A percentile compares a stretch with the other conserved stretches of the same genome.
phyloP scores from a whole-genome alignment of 768 basidiomycete genomes.

The Termitomyces sp. region DNA sequence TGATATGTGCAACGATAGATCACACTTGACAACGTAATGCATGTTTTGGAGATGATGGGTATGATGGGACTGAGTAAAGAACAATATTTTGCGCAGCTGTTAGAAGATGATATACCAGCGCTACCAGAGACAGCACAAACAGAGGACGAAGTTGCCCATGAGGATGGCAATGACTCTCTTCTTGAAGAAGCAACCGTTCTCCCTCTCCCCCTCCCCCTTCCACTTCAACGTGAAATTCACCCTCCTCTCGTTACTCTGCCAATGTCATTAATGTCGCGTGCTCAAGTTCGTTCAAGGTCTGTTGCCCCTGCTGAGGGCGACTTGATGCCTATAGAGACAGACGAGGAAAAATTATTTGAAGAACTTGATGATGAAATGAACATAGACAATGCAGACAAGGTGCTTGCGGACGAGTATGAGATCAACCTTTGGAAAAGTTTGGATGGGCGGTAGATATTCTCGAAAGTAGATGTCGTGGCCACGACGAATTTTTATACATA shows the following conservation, averaged over 20 bases:
- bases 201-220: constrained; percentile 14
- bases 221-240: constrained; percentile 18
- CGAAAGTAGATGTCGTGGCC: too few species aligned
- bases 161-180: constrained; percentile 1
- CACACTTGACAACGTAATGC: constrained; percentile 35
- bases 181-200: constrained; percentile 6
- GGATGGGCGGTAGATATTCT: not conserved
- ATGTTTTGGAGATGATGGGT: constrained; percentile 45
- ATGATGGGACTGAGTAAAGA: constrained; percentile 29
- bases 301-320: constrained; percentile 1
- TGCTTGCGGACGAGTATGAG: constrained; percentile 30
- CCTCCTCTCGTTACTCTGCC: constrained; percentile 18
- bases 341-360: constrained; percentile 17
- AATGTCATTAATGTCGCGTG: constrained; percentile 2
- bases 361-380: constrained; percentile 40
- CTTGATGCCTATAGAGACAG: constrained; percentile 18
- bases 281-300: not conserved
- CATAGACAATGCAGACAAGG: constrained; percentile 32
- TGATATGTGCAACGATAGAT: constrained; percentile 27
- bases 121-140: not conserved
- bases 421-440: constrained; percentile 31
- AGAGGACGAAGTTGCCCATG: constrained; percentile 11
- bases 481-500: too few species aligned
- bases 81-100: constrained; percentile 33
- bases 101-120: constrained; percentile 9